phyloP scores from a whole-genome alignment of 805 yeast genomes.

The Tetrapisispora namnaoensis region DNA sequence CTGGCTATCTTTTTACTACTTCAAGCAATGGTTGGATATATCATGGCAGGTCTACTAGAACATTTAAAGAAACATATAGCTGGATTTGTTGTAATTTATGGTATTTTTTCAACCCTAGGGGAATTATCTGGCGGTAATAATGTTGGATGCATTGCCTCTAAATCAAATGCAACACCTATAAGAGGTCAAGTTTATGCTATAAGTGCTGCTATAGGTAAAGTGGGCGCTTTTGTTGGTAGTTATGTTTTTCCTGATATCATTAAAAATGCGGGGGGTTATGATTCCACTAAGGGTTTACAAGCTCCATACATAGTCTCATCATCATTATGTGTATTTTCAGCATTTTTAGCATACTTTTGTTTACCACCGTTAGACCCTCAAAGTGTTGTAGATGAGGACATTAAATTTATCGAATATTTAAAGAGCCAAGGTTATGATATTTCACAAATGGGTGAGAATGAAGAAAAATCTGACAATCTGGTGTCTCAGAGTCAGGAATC shows the following conservation, averaged over 20 bases:
- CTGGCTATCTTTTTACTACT: constrained; percentile 53
- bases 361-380: constrained; percentile 79
- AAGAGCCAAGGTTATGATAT: constrained; percentile 17
- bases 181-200: constrained; percentile 88
- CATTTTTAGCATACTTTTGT: constrained; percentile 54
- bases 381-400: constrained; percentile 71
- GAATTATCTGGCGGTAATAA: constrained; percentile 94
- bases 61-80: constrained; percentile 52
- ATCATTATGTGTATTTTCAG: constrained; percentile 64
- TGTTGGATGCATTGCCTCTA: constrained; percentile 79
- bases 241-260: constrained; percentile 80
- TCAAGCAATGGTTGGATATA: constrained; percentile 74
- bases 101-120: constrained; percentile 78
- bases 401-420: constrained; percentile 57
- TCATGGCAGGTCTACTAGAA: constrained; percentile 66
- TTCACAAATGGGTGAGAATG: background rate
- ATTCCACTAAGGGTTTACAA: constrained; percentile 30
- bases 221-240: constrained; percentile 89
- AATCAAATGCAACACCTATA: constrained; percentile 75
- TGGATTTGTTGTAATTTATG: constrained; percentile 77
- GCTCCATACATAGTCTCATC: constrained; percentile 81
- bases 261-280: constrained; percentile 40
- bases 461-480: background rate
- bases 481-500: background rate
- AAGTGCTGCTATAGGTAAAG: constrained; percentile 85